These are phyloP conservation scores for Pichia cephalocereana DNA, from an alignment of 805 yeast genomes.

Conservation along the genomic window DNA sequence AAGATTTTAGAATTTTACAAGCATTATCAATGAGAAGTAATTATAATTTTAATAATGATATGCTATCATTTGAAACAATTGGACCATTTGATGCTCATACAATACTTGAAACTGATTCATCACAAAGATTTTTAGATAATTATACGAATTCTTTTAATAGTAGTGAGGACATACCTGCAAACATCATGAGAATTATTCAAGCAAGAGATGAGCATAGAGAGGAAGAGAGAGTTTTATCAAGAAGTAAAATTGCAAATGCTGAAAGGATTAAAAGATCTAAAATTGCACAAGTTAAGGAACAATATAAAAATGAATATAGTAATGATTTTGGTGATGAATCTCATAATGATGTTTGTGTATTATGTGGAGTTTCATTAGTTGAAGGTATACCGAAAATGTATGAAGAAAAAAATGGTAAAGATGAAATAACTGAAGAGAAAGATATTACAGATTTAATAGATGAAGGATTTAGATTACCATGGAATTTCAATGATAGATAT, in stretches of 20 bases:
- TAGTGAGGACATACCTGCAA: slow-evolving; percentile 18
- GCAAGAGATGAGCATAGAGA: slow-evolving; percentile 23
- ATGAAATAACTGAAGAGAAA: slow-evolving; percentile 11
- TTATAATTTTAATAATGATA: neutral
- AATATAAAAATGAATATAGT: slow-evolving; percentile 10
- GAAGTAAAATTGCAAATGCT: slow-evolving; percentile 14
- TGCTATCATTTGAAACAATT: neutral
- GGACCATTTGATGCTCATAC: neutral
- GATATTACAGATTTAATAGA: slow-evolving; percentile 19
- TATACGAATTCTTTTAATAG: neutral
- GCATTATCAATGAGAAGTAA: neutral
- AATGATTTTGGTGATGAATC: slow-evolving; percentile 27
- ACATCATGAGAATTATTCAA: slow-evolving; percentile 22
- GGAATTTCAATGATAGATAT: slow-evolving; percentile 44
- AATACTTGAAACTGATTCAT: neutral
- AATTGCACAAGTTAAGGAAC: slow-evolving; percentile 10
- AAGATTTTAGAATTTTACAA: neutral
- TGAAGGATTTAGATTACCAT: slow-evolving; percentile 44
- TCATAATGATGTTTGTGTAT: slow-evolving; percentile 35
- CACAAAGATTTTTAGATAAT: neutral
- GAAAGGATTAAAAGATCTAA: slow-evolving; percentile 12
- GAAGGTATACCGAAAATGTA: slow-evolving; percentile 56
- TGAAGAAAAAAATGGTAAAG: neutral
- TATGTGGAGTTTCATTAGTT: slow-evolving; percentile 70
- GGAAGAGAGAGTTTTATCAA: slow-evolving; percentile 15